Evolutionary conservation across 768 basidiomycete species (phyloP), one percentile per base, ranked within the genome.

Genomic region (Collybia mongolica): DNA sequence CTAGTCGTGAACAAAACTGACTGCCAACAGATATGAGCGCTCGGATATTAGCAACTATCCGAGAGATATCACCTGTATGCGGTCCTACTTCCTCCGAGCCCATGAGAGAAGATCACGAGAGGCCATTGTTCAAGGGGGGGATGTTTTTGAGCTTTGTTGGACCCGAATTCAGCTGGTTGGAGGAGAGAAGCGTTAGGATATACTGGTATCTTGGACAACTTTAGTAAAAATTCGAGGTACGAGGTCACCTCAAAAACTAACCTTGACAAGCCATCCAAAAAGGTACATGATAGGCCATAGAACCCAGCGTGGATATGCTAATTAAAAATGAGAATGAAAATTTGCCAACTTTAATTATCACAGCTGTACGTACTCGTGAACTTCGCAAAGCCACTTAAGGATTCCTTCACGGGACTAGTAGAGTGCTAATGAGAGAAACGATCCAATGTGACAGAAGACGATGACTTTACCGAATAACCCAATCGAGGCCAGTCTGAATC

Each of bases 61-160:
- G 17, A 11, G 44, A 23, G 41, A 40, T 44, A 48, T 38, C 35
- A 79, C 81, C 83, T 87, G 59, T 93, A 92, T 1, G 82, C 79
- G 0, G 83, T 88, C 18, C 83, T 71, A 38, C 78, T 82, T 3
- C 90, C 91, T 17, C 82, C 86, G 18, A 93, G 78, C 17, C 92
- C 92, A 70, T 93, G 92, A 8, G 87, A 90, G 67, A 93, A 93
- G 36, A 94, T 76, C 24, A 92, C 80, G 24, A 94, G 75, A 0
- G 90, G 88, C 88, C 88, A 90, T 42, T 77, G 75, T 15, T 67
- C 57, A 18, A 48, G 43, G 24, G 35, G 14, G 24, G 53, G 19
- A 35, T 47, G 44, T 26, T 51, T 46, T 7, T 41, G 46, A 22
- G 23, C 35, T 38, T 63, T 53, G 9, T 17, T 28, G 23, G 44